A percentile compares a stretch with the other conserved stretches of the same genome.
These are phyloP conservation scores for Asterionellopsis glacialis DNA, from an alignment of 108 stramenopile genomes.

Conservation along the genomic window DNA sequence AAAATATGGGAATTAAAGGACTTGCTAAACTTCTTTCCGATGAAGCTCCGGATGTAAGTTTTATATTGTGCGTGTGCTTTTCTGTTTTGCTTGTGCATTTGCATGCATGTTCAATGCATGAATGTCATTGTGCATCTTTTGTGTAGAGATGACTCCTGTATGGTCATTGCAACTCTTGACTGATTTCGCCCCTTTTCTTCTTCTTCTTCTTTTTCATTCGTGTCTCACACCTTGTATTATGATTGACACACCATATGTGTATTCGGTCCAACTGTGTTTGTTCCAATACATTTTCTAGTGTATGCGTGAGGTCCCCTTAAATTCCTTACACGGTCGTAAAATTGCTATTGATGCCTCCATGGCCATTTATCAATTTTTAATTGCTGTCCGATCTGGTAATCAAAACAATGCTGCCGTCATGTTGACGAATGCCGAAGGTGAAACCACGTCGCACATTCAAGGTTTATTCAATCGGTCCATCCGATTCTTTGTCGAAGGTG, in stretches of 20 bases:
- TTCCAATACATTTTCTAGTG: no score
- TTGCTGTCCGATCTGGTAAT: slow-evolving; percentile 88
- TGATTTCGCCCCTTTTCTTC: background rate
- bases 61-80: no score
- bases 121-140: no score
- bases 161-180: background rate
- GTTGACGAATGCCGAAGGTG: slow-evolving; percentile 90
- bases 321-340: slow-evolving; percentile 90
- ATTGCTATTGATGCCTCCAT: slow-evolving; percentile 98
- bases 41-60: slow-evolving; percentile 88
- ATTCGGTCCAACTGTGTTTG: background rate
- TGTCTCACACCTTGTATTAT: no score
- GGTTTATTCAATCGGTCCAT: slow-evolving; percentile 99
- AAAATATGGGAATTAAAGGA: slow-evolving; percentile 93
- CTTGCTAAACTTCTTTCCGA: slow-evolving; percentile 94
- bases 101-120: no score
- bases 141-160: background rate
- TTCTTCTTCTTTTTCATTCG: background rate
- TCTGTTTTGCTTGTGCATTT: no score
- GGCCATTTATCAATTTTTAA: slow-evolving; percentile 98
- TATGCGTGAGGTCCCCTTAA: slow-evolving; percentile 88
- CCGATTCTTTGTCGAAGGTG: slow-evolving; percentile 89
- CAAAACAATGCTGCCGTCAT: slow-evolving; percentile 56
- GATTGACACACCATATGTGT: background rate
- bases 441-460: slow-evolving; percentile 97